phyloP scores from a whole-genome alignment of 257 asterid genomes.

The Misopates orontium region DNA sequence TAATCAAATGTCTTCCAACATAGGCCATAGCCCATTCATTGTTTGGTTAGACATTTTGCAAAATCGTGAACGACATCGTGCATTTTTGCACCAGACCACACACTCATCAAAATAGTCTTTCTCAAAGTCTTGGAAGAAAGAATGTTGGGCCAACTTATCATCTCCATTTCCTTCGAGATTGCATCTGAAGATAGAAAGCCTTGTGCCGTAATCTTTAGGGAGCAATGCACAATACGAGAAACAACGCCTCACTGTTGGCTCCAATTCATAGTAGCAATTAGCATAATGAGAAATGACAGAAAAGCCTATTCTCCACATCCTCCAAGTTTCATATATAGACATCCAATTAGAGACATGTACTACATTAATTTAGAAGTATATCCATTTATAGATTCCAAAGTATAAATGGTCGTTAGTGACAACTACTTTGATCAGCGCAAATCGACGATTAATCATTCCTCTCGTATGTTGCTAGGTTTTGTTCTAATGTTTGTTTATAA shows the following conservation, averaged over 20 bases:
- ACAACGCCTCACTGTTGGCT: conserved; percentile 30
- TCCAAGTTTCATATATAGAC: conserved; percentile 11
- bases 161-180: conserved; percentile 16
- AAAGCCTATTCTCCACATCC: background rate
- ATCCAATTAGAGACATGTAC: too few relatives aligned
- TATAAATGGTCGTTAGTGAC: too few relatives aligned
- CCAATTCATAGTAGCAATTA: conserved; percentile 37
- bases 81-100: background rate
- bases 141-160: background rate
- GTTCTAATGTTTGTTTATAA: too few relatives aligned
- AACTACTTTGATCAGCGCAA: too few relatives aligned
- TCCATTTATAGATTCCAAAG: too few relatives aligned
- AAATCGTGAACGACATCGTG: conserved; percentile 19
- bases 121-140: conserved; percentile 7
- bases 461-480: too few relatives aligned
- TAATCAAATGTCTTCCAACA: background rate
- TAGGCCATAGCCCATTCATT: background rate
- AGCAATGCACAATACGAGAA: conserved; percentile 43
- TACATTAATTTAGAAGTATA: too few relatives aligned
- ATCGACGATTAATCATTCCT: too few relatives aligned
- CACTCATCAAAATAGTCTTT: background rate
- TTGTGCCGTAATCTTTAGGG: conserved; percentile 37
- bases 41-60: background rate
- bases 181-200: conserved; percentile 26
- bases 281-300: conserved; percentile 3